These are phyloP conservation scores for Hibiscus tridactylites DNA, from an alignment of 345 rosid species.

Conservation along the genomic window DNA sequence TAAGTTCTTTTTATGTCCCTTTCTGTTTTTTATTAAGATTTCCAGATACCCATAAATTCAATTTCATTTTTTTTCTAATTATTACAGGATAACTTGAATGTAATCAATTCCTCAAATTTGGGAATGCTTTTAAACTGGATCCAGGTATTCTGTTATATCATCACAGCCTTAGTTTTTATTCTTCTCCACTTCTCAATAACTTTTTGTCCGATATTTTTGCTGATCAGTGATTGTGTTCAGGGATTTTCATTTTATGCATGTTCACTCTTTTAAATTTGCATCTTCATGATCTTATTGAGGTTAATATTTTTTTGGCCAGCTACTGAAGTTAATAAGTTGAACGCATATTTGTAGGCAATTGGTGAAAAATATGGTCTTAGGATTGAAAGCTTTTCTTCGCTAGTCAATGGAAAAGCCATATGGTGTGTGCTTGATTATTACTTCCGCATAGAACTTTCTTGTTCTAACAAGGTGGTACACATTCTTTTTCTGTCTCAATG, in stretches of 20 bases:
- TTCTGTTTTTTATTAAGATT: neutral
- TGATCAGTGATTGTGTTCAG: neutral
- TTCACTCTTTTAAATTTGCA: neutral
- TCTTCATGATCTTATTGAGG: neutral
- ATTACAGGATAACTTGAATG: conserved; percentile 32
- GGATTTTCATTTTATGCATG: neutral
- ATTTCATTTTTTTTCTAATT: neutral
- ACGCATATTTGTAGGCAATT: conserved; percentile 45
- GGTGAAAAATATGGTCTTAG: conserved; percentile 45
- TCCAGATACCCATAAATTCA: neutral
- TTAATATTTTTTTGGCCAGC: no score
- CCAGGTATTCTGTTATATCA: no score
- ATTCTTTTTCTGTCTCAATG: conserved; percentile 1
- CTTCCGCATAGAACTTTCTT: conserved; percentile 66
- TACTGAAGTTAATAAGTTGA: neutral
- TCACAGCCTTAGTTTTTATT: no score
- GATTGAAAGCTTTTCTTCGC: conserved; percentile 42
- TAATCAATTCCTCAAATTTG: conserved; percentile 21
- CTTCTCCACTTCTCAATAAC: no score
- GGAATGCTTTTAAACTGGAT: no score
- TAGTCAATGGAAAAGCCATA: conserved; percentile 80
- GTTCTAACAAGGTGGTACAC: conserved; percentile 40
- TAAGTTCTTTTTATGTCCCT: conserved; percentile 1
- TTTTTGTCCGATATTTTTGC: neutral
- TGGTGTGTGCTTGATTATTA: conserved; percentile 95